Evolutionary conservation across 1,139 yeast species (phyloP).

Genomic region (Yamadazyma diospyri): DNA sequence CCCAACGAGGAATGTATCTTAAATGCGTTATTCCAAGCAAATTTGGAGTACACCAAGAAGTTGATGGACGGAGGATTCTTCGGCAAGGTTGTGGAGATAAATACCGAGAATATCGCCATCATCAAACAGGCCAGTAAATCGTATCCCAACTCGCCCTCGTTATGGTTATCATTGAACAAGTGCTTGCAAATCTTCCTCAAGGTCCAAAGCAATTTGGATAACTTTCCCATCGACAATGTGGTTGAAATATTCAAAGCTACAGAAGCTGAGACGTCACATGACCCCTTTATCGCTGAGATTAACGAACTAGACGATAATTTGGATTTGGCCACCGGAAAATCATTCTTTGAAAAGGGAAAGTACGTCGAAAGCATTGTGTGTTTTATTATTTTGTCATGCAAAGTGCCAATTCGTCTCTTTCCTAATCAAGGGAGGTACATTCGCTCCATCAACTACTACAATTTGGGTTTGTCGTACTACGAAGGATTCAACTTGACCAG

Average conservation of each 20-base stretch:
- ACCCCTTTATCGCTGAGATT: constrained; percentile 35
- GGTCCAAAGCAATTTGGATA: constrained; percentile 39
- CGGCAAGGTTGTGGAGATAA: constrained; percentile 49
- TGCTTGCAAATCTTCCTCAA: constrained; percentile 43
- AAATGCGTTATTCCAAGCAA: constrained; percentile 55
- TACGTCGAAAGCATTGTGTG: constrained; percentile 19
- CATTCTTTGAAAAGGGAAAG: constrained; percentile 13
- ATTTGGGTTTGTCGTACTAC: constrained; percentile 65
- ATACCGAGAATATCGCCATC: constrained; percentile 45
- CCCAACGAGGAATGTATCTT: constrained; percentile 58
- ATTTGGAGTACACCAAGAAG: constrained; percentile 50
- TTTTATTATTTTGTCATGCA: constrained; percentile 26
- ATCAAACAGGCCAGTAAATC: constrained; percentile 40
- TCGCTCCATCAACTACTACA: constrained; percentile 60
- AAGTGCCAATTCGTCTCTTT: constrained; percentile 25
- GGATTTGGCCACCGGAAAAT: constrained; percentile 11
- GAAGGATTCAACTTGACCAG: constrained; percentile 41
- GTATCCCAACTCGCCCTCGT: constrained; percentile 37
- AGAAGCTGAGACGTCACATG: constrained; percentile 39
- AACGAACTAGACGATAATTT: constrained; percentile 10
- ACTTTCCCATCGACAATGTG: constrained; percentile 43
- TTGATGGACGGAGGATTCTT: constrained; percentile 60
- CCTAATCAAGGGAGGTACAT: constrained; percentile 46
- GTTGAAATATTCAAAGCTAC: constrained; percentile 25
- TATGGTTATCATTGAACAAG: constrained; percentile 57